These are phyloP conservation scores for Kazachstania sp. DNA, from an alignment of 1,139 yeast species.

Conservation along the genomic window DNA sequence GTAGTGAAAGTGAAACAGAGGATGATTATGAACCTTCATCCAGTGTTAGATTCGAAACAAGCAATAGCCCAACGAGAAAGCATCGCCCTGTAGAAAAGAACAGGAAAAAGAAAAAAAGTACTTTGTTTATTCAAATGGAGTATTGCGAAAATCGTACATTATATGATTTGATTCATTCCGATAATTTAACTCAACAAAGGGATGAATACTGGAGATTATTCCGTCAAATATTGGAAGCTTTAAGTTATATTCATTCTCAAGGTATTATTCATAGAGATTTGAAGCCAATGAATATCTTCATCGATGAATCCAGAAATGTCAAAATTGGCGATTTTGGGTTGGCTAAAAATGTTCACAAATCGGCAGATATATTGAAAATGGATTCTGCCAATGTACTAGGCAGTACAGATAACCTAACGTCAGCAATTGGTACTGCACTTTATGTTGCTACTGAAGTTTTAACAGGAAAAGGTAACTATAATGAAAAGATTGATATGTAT, in stretches of 20 bases:
- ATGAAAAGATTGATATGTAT: slow-evolving; percentile 92
- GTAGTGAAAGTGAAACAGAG: not conserved
- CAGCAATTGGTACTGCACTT: slow-evolving; percentile 87
- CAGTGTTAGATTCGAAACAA: not conserved
- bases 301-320: slow-evolving; percentile 78
- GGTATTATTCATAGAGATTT: slow-evolving; percentile 94
- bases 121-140: slow-evolving; percentile 87
- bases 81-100: too few relatives aligned
- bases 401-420: slow-evolving; percentile 67
- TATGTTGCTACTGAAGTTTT: slow-evolving; percentile 89
- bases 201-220: slow-evolving; percentile 85
- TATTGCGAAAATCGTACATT: slow-evolving; percentile 93
- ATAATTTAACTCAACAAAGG: slow-evolving; percentile 62
- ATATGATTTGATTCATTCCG: slow-evolving; percentile 64
- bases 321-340: slow-evolving; percentile 97
- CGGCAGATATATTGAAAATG: slow-evolving; percentile 30
- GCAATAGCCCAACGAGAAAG: not conserved
- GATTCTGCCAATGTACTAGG: slow-evolving; percentile 30
- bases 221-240: slow-evolving; percentile 83
- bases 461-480: slow-evolving; percentile 58
- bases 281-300: slow-evolving; percentile 92
- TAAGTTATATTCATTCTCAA: slow-evolving; percentile 82
- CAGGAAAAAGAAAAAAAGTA: slow-evolving; percentile 37
- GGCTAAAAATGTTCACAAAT: slow-evolving; percentile 70
- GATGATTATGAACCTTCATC: slow-evolving; percentile 4